A percentile compares a stretch with the other conserved stretches of the same genome.
Conservation (phyloP, 2,329 filamentous ascomycete species). For the Ceratocystiopsis sp. region DNA sequence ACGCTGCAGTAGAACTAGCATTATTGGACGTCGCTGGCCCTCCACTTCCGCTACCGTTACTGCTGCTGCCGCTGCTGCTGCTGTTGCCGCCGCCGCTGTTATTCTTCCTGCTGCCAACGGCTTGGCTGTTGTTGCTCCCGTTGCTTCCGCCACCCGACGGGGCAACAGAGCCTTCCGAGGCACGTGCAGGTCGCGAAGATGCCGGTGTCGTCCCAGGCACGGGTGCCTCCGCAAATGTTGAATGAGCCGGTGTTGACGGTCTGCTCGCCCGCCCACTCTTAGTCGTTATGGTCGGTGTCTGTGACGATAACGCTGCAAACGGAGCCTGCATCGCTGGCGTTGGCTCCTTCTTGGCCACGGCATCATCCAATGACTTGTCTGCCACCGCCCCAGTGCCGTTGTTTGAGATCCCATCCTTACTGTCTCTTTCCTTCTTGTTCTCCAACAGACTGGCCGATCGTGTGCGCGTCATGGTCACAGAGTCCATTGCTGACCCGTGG, state of each 20-base stretch:
- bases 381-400: too few species aligned
- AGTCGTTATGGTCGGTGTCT: conserved; percentile 28
- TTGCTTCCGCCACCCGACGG: not conserved
- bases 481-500: not conserved
- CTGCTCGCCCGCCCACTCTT: conserved; percentile 52
- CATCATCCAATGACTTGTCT: conserved; percentile 19
- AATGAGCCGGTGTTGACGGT: conserved; percentile 45
- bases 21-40: too few species aligned
- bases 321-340: conserved; percentile 16
- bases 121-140: not conserved
- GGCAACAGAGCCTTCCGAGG: conserved; percentile 15
- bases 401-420: conserved; percentile 10
- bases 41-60: conserved; percentile 8
- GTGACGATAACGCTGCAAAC: not conserved
- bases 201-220: conserved; percentile 11
- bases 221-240: conserved; percentile 37
- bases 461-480: conserved; percentile 4
- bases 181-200: conserved; percentile 35
- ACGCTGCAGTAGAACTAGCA: too few species aligned
- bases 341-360: conserved; percentile 24
- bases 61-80: conserved; percentile 6
- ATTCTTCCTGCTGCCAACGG: not conserved
- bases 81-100: not conserved
- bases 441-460: conserved; percentile 2
- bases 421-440: conserved; percentile 18